A percentile compares a stretch with the other conserved stretches of the same genome.
These are phyloP conservation scores for Calonectria hongkongensis DNA, from an alignment of 2,329 filamentous ascomycete species.

Conservation along the genomic window DNA sequence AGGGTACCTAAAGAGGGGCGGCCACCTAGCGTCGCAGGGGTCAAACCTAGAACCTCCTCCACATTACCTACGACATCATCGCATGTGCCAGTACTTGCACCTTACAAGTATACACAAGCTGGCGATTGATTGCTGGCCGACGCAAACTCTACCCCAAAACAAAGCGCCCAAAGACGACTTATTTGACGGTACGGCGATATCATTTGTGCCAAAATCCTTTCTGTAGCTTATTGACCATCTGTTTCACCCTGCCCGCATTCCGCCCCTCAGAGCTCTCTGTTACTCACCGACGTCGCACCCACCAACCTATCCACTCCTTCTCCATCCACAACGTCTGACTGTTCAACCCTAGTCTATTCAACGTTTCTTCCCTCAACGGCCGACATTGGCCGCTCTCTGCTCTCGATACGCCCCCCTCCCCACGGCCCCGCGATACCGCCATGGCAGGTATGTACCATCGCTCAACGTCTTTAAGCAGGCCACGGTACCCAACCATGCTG, in stretches of 20 bases:
- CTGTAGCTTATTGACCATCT: neutral
- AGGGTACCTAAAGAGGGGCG: conserved; percentile 33
- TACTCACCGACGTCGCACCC: conserved; percentile 40
- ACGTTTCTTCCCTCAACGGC: conserved; percentile 27
- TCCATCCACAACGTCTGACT: conserved; percentile 31
- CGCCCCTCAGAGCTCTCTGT: conserved; percentile 19
- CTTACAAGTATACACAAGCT: conserved; percentile 24
- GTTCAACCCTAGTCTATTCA: conserved; percentile 32
- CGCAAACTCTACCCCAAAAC: neutral
- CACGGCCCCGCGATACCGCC: conserved; percentile 34
- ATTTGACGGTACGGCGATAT: conserved; percentile 3
- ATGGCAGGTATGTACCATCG: conserved; percentile 52
- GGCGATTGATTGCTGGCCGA: neutral
- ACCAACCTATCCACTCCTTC: conserved; percentile 28
- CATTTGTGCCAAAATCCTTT: neutral
- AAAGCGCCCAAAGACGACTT: neutral
- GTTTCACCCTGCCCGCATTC: conserved; percentile 12
- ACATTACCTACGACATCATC: conserved; percentile 31
- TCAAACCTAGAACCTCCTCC: conserved; percentile 38
- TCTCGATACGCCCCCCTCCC: conserved; percentile 1
- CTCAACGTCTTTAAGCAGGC: conserved; percentile 38
- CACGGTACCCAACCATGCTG: conserved; percentile 3
- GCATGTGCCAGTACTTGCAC: conserved; percentile 28
- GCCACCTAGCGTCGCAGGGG: conserved; percentile 34
- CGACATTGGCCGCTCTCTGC: conserved; percentile 9